Evolutionary conservation across 208 protist genomes (phyloP).

Genomic region (Crithidia bombi): DNA sequence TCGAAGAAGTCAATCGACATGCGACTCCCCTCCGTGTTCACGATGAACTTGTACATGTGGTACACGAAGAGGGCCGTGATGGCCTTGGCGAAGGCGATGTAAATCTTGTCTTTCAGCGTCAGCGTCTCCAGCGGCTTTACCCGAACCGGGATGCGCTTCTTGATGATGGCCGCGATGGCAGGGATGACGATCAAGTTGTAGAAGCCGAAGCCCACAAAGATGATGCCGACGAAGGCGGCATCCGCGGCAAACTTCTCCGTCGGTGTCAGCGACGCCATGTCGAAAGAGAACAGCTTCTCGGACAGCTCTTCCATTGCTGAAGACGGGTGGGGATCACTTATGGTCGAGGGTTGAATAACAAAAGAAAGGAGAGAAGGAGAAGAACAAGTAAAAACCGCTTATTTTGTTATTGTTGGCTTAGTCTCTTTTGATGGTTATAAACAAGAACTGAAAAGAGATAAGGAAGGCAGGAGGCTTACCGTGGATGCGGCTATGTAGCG

Average conservation of each 20-base stretch:
- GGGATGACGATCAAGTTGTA: conserved; percentile 66
- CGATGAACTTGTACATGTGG: conserved; percentile 57
- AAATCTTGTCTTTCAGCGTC: conserved; percentile 56
- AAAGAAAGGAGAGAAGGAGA: not conserved
- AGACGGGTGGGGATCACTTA: too few species aligned
- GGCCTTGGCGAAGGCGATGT: conserved; percentile 58
- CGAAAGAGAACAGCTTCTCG: conserved; percentile 2
- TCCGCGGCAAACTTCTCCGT: conserved; percentile 29
- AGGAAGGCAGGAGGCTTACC: too few species aligned
- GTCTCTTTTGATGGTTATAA: too few species aligned
- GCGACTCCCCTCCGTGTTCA: conserved; percentile 49
- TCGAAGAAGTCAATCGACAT: conserved; percentile 50
- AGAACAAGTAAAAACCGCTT: too few species aligned
- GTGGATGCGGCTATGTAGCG: too few species aligned
- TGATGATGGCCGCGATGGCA: conserved; percentile 39
- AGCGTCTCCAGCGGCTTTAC: conserved; percentile 53
- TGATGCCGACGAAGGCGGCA: conserved; percentile 40
- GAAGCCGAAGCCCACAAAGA: conserved; percentile 66
- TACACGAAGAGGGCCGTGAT: conserved; percentile 72
- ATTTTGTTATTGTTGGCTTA: too few species aligned
- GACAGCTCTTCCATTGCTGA: conserved; percentile 16
- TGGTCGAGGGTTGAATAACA: too few species aligned
- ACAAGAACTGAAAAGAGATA: too few species aligned
- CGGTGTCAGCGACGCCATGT: conserved; percentile 18
- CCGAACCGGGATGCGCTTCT: conserved; percentile 43